phyloP scores from a whole-genome alignment of 2,329 filamentous ascomycete species.

The Claviceps purpurea region DNA sequence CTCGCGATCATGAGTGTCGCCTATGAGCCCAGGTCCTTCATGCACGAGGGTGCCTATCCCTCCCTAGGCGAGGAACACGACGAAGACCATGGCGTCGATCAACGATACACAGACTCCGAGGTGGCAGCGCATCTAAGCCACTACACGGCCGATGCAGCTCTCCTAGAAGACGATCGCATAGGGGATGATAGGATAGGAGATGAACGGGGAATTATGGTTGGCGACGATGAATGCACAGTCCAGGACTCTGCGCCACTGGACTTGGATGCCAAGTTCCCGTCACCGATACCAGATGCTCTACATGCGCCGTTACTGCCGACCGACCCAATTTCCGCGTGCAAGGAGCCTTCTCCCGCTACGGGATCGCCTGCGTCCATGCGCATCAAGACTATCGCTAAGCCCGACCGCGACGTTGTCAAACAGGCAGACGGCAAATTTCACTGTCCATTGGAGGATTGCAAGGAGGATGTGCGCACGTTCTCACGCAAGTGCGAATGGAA shows the following conservation, averaged over 20 bases:
- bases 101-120: conserved; percentile 29
- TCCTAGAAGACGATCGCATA: conserved; percentile 11
- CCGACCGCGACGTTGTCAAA: conserved; percentile 42
- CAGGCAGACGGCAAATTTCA: conserved; percentile 63
- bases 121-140: conserved; percentile 29
- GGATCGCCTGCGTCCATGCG: conserved; percentile 25
- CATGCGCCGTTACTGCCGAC: conserved; percentile 18
- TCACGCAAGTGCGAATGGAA: conserved; percentile 86
- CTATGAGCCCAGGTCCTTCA: conserved; percentile 35
- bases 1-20: conserved; percentile 34
- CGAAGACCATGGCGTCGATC: conserved; percentile 26
- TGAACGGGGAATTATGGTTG: conserved; percentile 16
- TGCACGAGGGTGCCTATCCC: conserved; percentile 34
- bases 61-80: conserved; percentile 31
- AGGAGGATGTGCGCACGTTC: conserved; percentile 51
- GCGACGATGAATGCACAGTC: conserved; percentile 21
- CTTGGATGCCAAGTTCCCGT: conserved; percentile 22
- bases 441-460: conserved; percentile 60
- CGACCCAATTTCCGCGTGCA: conserved; percentile 20
- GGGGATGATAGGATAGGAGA: neutral
- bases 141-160: conserved; percentile 25
- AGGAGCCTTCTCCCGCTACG: conserved; percentile 19
- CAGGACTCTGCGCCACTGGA: conserved; percentile 27
- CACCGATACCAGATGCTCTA: conserved; percentile 20
- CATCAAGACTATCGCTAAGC: conserved; percentile 43